Evolutionary conservation across 2,329 filamentous ascomycete species (phyloP), one percentile per base, ranked within the genome.

Genomic region (Aspergillus hortae): DNA sequence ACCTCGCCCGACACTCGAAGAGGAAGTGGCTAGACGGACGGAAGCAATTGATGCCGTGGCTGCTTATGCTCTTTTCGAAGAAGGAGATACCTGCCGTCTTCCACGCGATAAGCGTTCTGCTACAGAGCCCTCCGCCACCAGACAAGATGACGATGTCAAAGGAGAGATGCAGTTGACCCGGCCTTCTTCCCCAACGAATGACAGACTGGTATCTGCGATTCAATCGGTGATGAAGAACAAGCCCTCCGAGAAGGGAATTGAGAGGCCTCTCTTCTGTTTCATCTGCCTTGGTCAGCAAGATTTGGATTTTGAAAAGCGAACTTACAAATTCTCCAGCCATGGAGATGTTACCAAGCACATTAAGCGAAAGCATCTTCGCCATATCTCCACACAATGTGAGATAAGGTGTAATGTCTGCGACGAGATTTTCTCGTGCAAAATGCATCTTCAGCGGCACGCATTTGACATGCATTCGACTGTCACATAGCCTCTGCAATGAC

Each of bases 341-440:
- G 30, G 44, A 46, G 30, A 46, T 6, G 17, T 46, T 46, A 46
- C 44, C 17, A 46, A 46, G 27, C 30, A 46, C 32, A 46, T 46
- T 21, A 46, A 46, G 44, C 44, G 44, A 46, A 46, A 46, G 27
- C 17, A 46, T 46, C 27, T 46, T 36, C 30, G 44, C 10, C 44
- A 36, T 46, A 46, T 46, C 44, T 46, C 44, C 44, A 41, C 35
- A 19, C 47, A 48, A 38, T 47, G 36, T 15, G 44, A 47, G 17
- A 48, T 52, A 47, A 52, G 38, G 40, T 52, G 44, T 48, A 48
- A 52, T 52, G 44, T 52, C 36, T 52, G 49, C 44, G 49, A 44
- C 25, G 38, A 48, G 44, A 4, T 48, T 14, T 48, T 52, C 38
- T 48, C 27, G 27, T 48, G 49, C 25, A 52, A 48, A 43, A 52